phyloP scores from a whole-genome alignment of 257 asterid species.

The Solanum bulbocastanum region DNA sequence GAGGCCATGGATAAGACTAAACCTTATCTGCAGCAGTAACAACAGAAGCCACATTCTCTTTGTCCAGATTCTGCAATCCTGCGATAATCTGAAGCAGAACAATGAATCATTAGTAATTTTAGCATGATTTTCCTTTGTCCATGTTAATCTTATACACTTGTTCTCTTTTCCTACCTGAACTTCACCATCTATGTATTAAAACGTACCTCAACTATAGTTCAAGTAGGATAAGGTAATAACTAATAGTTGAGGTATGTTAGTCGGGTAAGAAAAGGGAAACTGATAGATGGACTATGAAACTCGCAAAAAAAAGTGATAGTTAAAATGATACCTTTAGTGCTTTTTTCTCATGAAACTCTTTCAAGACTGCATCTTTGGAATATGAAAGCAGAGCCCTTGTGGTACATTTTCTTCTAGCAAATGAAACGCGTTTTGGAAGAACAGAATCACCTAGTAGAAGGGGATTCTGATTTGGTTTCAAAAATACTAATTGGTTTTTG shows the following conservation, averaged over 20 bases:
- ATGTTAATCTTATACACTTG: neutral
- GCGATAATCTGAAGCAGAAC: constrained; percentile 57
- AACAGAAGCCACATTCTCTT: constrained; percentile 74
- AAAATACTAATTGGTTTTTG: constrained; percentile 5
- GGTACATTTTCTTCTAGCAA: constrained; percentile 11
- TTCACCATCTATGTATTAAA: neutral
- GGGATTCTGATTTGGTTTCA: constrained; percentile 33
- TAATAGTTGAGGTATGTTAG: neutral
- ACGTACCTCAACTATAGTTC: neutral
- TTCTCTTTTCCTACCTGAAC: neutral
- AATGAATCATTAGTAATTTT: neutral
- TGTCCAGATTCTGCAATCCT: constrained; percentile 73
- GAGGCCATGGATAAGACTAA: neutral
- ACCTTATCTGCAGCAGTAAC: constrained; percentile 97
- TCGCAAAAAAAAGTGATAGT: neutral
- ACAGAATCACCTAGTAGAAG: constrained; percentile 23
- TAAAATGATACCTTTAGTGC: constrained; percentile 61
- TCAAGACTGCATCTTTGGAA: constrained; percentile 52
- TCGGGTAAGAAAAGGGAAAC: neutral
- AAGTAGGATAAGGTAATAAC: neutral
- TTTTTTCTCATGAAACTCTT: constrained; percentile 52
- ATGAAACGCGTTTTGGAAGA: constrained; percentile 22
- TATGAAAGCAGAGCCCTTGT: constrained; percentile 53
- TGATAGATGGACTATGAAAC: neutral
- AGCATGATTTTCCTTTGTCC: neutral